Evolutionary conservation across 305 asterid genomes (phyloP).

Genomic region (Plantago rigida): DNA sequence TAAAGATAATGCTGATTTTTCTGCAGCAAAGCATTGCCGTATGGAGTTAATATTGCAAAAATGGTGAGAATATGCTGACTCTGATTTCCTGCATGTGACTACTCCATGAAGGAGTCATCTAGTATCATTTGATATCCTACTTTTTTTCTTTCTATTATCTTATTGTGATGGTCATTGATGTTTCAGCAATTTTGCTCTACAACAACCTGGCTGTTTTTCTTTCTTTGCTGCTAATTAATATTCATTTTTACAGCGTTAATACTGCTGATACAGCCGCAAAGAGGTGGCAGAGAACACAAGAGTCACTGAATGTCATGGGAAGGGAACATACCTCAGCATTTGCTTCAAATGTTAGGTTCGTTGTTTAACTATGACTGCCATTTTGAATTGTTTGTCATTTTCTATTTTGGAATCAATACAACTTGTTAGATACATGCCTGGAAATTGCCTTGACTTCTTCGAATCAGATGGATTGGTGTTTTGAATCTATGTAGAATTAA

Average conservation of each 20-base stretch:
- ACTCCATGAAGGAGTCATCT: too few relatives aligned
- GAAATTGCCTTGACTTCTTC: background rate
- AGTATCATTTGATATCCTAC: too few relatives aligned
- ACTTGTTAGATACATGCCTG: background rate
- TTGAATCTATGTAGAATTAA: too few relatives aligned
- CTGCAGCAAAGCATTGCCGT: slow-evolving; percentile 77
- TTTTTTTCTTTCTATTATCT: too few relatives aligned
- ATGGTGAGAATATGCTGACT: slow-evolving; percentile 34
- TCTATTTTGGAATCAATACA: background rate
- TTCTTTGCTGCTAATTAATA: background rate
- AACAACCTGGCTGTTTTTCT: background rate
- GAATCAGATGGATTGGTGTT: background rate
- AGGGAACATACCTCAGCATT: slow-evolving; percentile 41
- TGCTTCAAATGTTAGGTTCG: slow-evolving; percentile 56
- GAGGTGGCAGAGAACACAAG: slow-evolving; percentile 43
- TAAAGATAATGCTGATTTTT: slow-evolving; percentile 53
- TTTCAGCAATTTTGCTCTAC: too few relatives aligned
- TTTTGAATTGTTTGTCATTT: slow-evolving; percentile 14
- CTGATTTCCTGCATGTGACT: background rate
- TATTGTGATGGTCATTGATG: too few relatives aligned
- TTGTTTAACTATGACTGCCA: slow-evolving; percentile 13
- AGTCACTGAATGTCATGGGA: slow-evolving; percentile 48
- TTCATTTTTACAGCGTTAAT: slow-evolving; percentile 38
- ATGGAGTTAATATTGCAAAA: slow-evolving; percentile 58
- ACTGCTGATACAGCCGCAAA: slow-evolving; percentile 46